Evolutionary conservation across 2,329 filamentous ascomycete genomes (phyloP), one percentile per base, ranked within the genome.

Genomic region (Eutypa lata): DNA sequence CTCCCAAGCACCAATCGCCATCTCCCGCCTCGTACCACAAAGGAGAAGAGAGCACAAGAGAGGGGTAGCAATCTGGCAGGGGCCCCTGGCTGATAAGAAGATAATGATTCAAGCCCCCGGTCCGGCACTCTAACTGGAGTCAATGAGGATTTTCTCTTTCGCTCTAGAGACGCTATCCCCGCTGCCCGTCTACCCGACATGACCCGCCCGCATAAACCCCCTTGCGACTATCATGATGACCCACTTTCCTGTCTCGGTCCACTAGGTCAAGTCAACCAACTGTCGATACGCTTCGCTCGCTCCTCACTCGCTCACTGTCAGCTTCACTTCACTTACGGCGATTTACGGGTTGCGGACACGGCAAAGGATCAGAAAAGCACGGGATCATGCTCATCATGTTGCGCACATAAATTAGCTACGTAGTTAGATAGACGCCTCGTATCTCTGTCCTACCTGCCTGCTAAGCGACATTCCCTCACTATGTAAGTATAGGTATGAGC

Each of bases 181-280:
- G 49, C 53, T 38, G 53, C 49, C 55, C 47, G 54, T 43, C 57
- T 55, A 58, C 58, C 55, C 55, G 57, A 59, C 52, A 49, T 49
- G 52, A 51, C 22, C 53, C 55, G 57, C 51, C 22, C 42, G 22
- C 13, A n/a, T 45, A 45, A 18, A 18, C 35, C 42, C 42, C 42
- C 42, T 26, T 45, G 42, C 22, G 22, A 45, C 42, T 45, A 51
- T 57, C 52, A 54, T 58, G 54, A 10, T 14, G 57, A 50, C 51
- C 51, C 38, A 50, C 37, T 47, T 37, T 19, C 21, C 53, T 48
- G 35, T 50, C 37, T 40, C 7, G 42, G 14, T 45, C 14, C 42
- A 24, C 42, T 16, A 8, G 26, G 35, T 45, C 22, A 2, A 13
- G 42, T 44, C 42, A 14, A 5, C 24, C 21, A 38, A 38, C 35